Conservation (phyloP, 2,329 filamentous ascomycete species). For the Drechslerella coelobrocha region DNA sequence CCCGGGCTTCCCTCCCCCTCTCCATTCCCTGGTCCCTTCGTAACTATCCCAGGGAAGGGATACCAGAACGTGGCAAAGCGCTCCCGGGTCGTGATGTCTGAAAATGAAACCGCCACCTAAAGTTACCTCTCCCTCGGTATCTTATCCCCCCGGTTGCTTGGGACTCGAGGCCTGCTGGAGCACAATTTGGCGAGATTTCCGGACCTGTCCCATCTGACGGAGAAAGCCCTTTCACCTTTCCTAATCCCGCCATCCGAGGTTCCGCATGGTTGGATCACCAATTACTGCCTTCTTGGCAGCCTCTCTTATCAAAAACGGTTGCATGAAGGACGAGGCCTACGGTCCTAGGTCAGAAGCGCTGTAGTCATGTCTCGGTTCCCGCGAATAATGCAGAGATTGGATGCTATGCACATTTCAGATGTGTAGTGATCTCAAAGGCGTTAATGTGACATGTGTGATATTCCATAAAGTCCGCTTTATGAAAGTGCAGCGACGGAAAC, state of each 20-base stretch:
- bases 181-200: slow-evolving; percentile 4
- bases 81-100: slow-evolving; percentile 42
- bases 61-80: slow-evolving; percentile 36
- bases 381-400: neutral
- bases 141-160: slow-evolving; percentile 1
- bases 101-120: slow-evolving; percentile 50
- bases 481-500: slow-evolving; percentile 22
- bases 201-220: slow-evolving; percentile 4
- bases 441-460: slow-evolving; percentile 9
- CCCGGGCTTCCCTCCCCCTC: neutral
- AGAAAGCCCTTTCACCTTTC: slow-evolving; percentile 17
- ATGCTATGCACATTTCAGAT: neutral
- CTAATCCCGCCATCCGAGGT: slow-evolving; percentile 43
- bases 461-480: neutral
- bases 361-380: slow-evolving; percentile 38
- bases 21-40: neutral
- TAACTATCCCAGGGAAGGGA: slow-evolving; percentile 4
- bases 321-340: neutral
- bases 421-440: slow-evolving; percentile 9
- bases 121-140: slow-evolving; percentile 47
- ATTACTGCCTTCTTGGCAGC: slow-evolving; percentile 18
- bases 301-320: slow-evolving; percentile 10
- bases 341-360: neutral
- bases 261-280: slow-evolving; percentile 48
- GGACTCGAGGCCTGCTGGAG: neutral